Conservation (phyloP, 768 basidiomycete species). For the Neoboletus subvelutipes region DNA sequence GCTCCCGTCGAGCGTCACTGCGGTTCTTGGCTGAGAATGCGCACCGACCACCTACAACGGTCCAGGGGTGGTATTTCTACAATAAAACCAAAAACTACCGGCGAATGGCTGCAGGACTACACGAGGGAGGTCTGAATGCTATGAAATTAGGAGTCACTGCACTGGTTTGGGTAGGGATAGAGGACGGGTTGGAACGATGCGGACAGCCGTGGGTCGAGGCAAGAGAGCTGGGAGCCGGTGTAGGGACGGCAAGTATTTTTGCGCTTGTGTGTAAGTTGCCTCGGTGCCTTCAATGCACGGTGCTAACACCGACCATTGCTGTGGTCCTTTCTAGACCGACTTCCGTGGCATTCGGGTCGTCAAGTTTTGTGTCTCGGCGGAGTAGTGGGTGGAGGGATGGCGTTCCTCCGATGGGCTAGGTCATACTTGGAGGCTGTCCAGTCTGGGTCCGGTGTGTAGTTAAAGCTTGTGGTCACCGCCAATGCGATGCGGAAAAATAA, state of each 20-base stretch:
- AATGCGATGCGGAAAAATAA: background rate
- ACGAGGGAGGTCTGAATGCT: constrained; percentile 61
- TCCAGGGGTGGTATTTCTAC: constrained; percentile 94
- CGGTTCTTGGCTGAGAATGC: constrained; percentile 92
- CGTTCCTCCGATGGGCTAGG: constrained; percentile 42
- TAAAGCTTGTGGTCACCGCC: background rate
- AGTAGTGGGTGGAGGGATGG: constrained; percentile 55
- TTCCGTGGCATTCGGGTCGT: constrained; percentile 49
- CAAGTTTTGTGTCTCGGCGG: constrained; percentile 55
- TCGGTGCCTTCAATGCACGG: background rate
- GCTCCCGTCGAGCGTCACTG: constrained; percentile 66
- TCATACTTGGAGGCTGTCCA: constrained; percentile 28
- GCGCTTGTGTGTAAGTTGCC: constrained; percentile 49
- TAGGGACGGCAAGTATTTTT: constrained; percentile 62
- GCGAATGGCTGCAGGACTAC: constrained; percentile 70
- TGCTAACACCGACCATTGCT: background rate
- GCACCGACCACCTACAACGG: constrained; percentile 79
- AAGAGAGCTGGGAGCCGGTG: constrained; percentile 61
- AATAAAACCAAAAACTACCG: constrained; percentile 95
- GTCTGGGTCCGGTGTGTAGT: constrained; percentile 7
- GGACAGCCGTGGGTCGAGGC: constrained; percentile 39
- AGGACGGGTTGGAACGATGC: constrained; percentile 42
- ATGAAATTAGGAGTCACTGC: constrained; percentile 48
- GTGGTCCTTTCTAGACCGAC: constrained; percentile 45
- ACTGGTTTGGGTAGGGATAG: constrained; percentile 48